Percentiles rank a stretch among this genome's conserved stretches.
Conservation (phyloP, 179 eudicot species). For the Spinacia oleracea region DNA sequence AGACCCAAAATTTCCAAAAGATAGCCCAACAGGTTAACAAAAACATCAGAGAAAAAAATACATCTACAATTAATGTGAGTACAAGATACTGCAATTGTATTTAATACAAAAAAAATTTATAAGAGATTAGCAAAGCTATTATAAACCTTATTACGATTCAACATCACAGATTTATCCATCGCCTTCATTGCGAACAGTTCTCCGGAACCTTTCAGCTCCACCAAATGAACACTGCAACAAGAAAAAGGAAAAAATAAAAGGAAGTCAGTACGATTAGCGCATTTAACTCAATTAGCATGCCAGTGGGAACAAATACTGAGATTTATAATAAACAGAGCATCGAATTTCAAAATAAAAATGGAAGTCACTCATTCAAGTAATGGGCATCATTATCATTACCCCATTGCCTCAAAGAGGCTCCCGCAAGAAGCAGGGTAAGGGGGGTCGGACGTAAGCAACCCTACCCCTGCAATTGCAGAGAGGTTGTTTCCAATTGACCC, state of each 20-base stretch:
- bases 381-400: too few species aligned
- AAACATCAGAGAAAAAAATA: not conserved
- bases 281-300: not conserved
- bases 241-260: slow-evolving; percentile 12
- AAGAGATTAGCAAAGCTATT: slow-evolving; percentile 1
- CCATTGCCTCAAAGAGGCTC: too few species aligned
- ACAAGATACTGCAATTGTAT: not conserved
- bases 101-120: not conserved
- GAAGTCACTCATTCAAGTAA: not conserved
- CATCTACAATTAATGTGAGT: not conserved
- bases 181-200: slow-evolving; percentile 96
- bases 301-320: not conserved
- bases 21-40: not conserved
- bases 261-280: slow-evolving; percentile 7
- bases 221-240: slow-evolving; percentile 85
- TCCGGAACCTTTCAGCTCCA: slow-evolving; percentile 82
- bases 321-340: not conserved
- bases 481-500: too few species aligned
- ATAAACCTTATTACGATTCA: slow-evolving; percentile 89
- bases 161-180: slow-evolving; percentile 91
- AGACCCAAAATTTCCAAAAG: not conserved
- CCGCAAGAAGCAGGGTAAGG: too few species aligned
- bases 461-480: too few species aligned
- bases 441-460: too few species aligned
- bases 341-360: not conserved